Evolutionary conservation across 495 filamentous ascomycete genomes (phyloP), one percentile per base, ranked within the genome.

Genomic region (Zalerion maritima): DNA sequence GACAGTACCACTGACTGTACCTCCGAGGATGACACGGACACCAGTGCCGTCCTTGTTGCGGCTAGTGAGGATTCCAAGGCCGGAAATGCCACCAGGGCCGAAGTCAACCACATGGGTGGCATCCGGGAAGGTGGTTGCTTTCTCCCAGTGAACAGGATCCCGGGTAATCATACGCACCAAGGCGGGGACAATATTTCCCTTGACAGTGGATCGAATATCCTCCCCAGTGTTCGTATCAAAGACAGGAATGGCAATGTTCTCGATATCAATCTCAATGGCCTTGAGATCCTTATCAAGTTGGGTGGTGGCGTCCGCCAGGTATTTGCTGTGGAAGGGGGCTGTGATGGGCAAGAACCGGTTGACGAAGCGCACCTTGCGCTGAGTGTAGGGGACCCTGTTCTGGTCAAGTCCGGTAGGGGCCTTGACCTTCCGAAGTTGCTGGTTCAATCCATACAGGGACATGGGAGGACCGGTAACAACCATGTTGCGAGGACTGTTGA

Each of bases 261-360:
- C 60, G 28, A 68, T 67, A 22, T 73, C 62, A 17, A 94, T 81
- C 5, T 67, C 50, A 14, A 99, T 56, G 42, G 83, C 75, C 43
- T 81, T 80, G 23, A 96, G 61, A 46, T 99, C 91, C 34, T 92
- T 78, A 21, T 78, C 63, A 31, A 94, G 80, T 23, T 81, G 65
- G 26, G 73, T 67, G 10, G 78, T 76, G 2, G 91, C 85, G 23
- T 80, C 70, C 24, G 69, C 63, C 22, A 99, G 69, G 43, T 94
- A 93, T 35, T 78, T 78, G 63, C 89, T 96, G 58, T 99, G 91
- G 62, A 99, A 99, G 5, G 91, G 91, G 6, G 89, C 80, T 1
- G 86, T 94, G 52, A 99, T 96, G 17, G 91, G 91, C 30, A 99
- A 59, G 62, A 99, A 99, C 37, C 89, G 76, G 57, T 93, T 94